Evolutionary conservation across 148 eudicot genomes (phyloP).

Genomic region (Amaranthus palmeri): DNA sequence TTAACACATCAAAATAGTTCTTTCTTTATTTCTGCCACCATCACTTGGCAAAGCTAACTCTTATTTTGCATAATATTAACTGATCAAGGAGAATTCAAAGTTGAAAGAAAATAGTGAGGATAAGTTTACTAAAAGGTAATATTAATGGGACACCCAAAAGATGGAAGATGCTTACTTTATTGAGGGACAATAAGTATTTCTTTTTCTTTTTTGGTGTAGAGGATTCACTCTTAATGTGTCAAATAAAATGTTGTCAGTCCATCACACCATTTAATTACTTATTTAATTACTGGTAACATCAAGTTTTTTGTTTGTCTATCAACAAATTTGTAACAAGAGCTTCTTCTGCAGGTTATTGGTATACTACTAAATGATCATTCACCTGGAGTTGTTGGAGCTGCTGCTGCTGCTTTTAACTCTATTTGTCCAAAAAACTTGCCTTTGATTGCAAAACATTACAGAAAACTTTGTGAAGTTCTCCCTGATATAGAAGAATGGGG

Average conservation of each 20-base stretch:
- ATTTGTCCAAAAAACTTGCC: conserved; percentile 84
- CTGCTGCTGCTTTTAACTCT: conserved; percentile 87
- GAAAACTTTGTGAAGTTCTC: conserved; percentile 70
- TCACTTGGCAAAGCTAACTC: too few relatives aligned
- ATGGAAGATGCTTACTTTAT: too few relatives aligned
- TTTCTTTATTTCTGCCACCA: too few relatives aligned
- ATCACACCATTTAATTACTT: not conserved
- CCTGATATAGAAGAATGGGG: conserved; percentile 99
- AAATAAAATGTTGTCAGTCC: not conserved
- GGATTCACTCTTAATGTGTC: not conserved
- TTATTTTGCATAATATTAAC: too few relatives aligned
- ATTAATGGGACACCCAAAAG: too few relatives aligned
- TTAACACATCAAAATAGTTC: too few relatives aligned
- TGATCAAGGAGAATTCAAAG: too few relatives aligned
- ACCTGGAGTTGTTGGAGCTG: conserved; percentile 95
- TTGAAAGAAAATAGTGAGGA: too few relatives aligned
- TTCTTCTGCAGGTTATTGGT: conserved; percentile 74
- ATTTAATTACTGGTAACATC: not conserved
- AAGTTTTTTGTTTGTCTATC: not conserved
- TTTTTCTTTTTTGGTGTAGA: not conserved
- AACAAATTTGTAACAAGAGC: not conserved
- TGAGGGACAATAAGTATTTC: too few relatives aligned
- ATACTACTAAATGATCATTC: conserved; percentile 81
- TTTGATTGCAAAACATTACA: conserved; percentile 67
- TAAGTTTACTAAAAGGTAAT: too few relatives aligned